Evolutionary conservation across 1,139 yeast species (phyloP).

Genomic region (Scheffersomyces lignicola): DNA sequence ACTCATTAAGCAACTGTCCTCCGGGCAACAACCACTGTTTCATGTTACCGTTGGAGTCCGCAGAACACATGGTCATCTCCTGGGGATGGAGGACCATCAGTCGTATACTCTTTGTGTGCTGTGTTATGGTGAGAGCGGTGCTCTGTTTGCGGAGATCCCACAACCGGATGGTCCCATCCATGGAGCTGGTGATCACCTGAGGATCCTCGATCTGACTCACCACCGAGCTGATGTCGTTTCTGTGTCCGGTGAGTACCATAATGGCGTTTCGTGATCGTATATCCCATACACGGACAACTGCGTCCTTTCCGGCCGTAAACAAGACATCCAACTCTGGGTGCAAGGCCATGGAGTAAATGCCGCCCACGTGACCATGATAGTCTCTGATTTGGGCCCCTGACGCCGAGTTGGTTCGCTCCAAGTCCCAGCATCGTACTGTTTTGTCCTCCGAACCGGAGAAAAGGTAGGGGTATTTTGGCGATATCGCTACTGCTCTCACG

Average conservation of each 20-base stretch:
- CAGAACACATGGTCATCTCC: slow-evolving; percentile 70
- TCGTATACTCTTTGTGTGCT: slow-evolving; percentile 81
- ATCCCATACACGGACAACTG: slow-evolving; percentile 91
- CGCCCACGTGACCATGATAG: slow-evolving; percentile 92
- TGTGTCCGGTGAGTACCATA: slow-evolving; percentile 81
- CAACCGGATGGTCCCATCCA: slow-evolving; percentile 79
- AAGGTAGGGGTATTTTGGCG: slow-evolving; percentile 78
- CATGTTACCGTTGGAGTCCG: slow-evolving; percentile 77
- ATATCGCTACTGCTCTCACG: slow-evolving; percentile 73
- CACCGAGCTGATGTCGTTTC: slow-evolving; percentile 70
- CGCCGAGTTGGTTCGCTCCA: slow-evolving; percentile 73
- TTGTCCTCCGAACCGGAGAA: slow-evolving; percentile 95
- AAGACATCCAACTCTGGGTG: slow-evolving; percentile 87
- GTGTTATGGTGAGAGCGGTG: slow-evolving; percentile 63
- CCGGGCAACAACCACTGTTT: slow-evolving; percentile 84
- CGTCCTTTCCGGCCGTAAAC: slow-evolving; percentile 90
- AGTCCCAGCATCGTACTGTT: slow-evolving; percentile 94
- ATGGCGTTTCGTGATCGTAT: slow-evolving; percentile 76
- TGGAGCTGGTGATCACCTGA: slow-evolving; percentile 78
- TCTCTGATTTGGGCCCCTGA: slow-evolving; percentile 64
- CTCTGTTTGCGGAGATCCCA: slow-evolving; percentile 68
- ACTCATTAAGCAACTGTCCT: slow-evolving; percentile 58
- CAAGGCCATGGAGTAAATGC: slow-evolving; percentile 77
- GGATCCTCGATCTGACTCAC: slow-evolving; percentile 74
- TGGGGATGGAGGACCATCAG: slow-evolving; percentile 68